Conservation (phyloP, 257 asterid genomes). For the Lycium ferocissimum region DNA sequence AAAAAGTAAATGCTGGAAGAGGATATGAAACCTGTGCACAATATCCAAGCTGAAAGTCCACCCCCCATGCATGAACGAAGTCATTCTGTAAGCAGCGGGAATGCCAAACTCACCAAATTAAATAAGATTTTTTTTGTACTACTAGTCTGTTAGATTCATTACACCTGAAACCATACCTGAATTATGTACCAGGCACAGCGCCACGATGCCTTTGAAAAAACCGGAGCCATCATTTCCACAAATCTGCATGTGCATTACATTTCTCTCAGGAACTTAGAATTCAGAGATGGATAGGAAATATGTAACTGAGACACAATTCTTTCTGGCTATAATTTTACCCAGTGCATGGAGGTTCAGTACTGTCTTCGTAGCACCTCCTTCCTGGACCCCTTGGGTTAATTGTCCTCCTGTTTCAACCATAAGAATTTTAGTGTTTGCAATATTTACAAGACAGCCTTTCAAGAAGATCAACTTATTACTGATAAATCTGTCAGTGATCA, state of each 20-base stretch:
- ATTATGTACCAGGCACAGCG: slow-evolving; percentile 80
- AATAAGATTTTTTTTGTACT: background rate
- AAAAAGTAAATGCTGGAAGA: background rate
- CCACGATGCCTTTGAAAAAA: slow-evolving; percentile 75
- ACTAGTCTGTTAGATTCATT: background rate
- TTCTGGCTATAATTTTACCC: slow-evolving; percentile 48
- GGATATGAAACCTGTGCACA: slow-evolving; percentile 66
- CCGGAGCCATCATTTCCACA: slow-evolving; percentile 92
- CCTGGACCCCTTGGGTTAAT: slow-evolving; percentile 55
- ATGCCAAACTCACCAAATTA: background rate
- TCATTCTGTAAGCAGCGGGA: slow-evolving; percentile 57
- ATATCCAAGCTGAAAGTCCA: slow-evolving; percentile 76
- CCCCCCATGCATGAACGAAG: slow-evolving; percentile 75
- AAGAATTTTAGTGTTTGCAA: background rate
- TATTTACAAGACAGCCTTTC: background rate
- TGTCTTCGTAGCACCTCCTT: slow-evolving; percentile 53
- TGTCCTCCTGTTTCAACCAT: slow-evolving; percentile 49
- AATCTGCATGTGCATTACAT: slow-evolving; percentile 46
- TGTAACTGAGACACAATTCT: background rate
- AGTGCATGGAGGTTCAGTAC: slow-evolving; percentile 72
- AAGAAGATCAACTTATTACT: background rate
- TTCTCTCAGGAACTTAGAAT: background rate
- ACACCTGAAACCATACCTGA: slow-evolving; percentile 54
- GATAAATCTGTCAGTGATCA: slow-evolving; percentile 11
- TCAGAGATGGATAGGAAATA: background rate